phyloP scores from a whole-genome alignment of 495 filamentous ascomycete species.

The Talaromyces nanjingensis region DNA sequence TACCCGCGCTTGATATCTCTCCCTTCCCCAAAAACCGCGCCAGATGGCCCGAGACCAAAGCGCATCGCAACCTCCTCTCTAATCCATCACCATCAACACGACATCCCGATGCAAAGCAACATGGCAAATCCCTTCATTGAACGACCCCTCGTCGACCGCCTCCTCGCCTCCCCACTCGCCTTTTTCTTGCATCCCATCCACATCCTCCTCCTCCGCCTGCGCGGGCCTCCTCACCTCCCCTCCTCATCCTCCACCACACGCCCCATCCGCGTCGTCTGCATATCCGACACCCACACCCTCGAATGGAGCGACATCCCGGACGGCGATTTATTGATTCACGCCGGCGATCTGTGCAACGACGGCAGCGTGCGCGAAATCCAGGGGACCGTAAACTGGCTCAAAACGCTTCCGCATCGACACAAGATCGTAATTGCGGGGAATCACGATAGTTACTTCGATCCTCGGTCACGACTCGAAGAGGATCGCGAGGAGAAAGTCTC shows the following conservation, averaged over 20 bases:
- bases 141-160: constrained; percentile 37
- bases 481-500: constrained; percentile 27
- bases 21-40: not conserved
- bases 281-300: constrained; percentile 80
- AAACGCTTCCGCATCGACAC: constrained; percentile 59
- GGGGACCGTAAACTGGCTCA: constrained; percentile 72
- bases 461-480: constrained; percentile 33
- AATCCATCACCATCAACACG: not conserved
- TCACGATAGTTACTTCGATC: constrained; percentile 79
- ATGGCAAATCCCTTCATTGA: constrained; percentile 43
- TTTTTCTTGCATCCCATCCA: constrained; percentile 50
- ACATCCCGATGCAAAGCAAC: not conserved
- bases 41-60: not conserved
- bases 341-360: constrained; percentile 72
- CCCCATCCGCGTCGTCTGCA: constrained; percentile 71
- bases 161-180: constrained; percentile 43
- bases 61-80: not conserved
- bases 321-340: constrained; percentile 84
- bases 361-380: constrained; percentile 69
- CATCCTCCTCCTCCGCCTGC: constrained; percentile 53
- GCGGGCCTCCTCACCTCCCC: constrained; percentile 50
- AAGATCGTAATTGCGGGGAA: constrained; percentile 88
- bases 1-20: not conserved
- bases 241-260: constrained; percentile 38
- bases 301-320: constrained; percentile 57